Percentiles rank a stretch among this genome's conserved stretches.
Conservation (phyloP, 176 grass and related monocot genomes). For the Typha latifolia region DNA sequence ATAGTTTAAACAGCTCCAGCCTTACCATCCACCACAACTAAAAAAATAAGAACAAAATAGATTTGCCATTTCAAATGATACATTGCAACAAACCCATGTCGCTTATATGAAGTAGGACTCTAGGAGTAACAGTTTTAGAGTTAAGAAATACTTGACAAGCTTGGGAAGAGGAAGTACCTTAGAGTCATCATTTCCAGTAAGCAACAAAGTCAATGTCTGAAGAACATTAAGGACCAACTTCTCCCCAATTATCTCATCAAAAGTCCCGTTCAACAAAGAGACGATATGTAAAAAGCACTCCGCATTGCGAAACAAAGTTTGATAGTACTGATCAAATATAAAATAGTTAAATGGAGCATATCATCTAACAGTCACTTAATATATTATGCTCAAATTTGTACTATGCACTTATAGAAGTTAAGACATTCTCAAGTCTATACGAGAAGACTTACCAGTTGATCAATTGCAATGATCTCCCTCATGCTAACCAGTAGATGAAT, state of each 20-base stretch:
- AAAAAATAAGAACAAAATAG: no score
- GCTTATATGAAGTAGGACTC: no score
- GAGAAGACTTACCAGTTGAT: constrained; percentile 44
- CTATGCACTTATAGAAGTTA: background rate
- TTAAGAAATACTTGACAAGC: background rate
- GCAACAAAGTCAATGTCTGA: constrained; percentile 68
- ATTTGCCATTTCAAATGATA: no score
- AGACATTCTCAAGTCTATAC: constrained; percentile 12
- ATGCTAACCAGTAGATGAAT: constrained; percentile 88
- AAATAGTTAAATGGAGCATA: constrained; percentile 12
- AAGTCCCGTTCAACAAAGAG: constrained; percentile 84
- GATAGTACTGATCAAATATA: constrained; percentile 71
- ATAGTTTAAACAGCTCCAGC: no score
- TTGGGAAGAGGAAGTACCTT: constrained; percentile 46
- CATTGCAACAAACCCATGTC: no score
- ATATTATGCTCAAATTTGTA: background rate
- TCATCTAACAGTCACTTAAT: background rate
- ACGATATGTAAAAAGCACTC: constrained; percentile 97
- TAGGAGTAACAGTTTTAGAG: background rate
- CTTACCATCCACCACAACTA: no score
- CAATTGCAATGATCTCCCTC: constrained; percentile 81
- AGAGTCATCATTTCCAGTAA: constrained; percentile 67
- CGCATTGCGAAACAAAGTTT: constrained; percentile 66
- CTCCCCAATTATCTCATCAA: constrained; percentile 69
- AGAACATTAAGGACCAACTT: constrained; percentile 86